phyloP scores from a whole-genome alignment of 305 asterid genomes.

The Striga hermonthica region DNA sequence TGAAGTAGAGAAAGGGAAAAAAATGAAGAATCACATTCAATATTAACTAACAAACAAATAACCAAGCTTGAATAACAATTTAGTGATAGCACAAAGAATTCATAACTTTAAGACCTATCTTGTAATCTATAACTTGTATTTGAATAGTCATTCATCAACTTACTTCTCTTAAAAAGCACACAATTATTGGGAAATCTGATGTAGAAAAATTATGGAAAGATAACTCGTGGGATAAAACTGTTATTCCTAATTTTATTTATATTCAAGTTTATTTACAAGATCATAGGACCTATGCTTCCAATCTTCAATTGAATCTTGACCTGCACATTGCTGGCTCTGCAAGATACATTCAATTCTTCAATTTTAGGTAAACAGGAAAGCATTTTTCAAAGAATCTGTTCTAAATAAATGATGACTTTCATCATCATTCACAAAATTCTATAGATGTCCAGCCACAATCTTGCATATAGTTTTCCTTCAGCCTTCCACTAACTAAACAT shows the following conservation, averaged over 20 bases:
- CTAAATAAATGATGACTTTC: no score
- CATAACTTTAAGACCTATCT: background rate
- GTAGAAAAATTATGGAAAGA: background rate
- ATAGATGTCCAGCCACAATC: no score
- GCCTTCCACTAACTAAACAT: background rate
- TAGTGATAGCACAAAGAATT: background rate
- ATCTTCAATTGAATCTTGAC: background rate
- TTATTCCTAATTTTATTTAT: background rate
- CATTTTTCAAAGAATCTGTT: no score
- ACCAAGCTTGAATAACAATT: constrained; percentile 3
- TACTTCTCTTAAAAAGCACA: background rate
- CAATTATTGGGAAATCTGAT: background rate
- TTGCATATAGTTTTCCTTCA: no score
- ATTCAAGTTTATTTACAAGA: background rate
- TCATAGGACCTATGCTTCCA: background rate
- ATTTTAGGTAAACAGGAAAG: no score
- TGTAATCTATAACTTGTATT: background rate
- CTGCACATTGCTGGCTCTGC: background rate
- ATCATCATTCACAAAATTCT: no score
- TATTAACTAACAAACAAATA: constrained; percentile 3
- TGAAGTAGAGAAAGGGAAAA: background rate
- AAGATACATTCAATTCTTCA: no score
- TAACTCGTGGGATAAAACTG: background rate
- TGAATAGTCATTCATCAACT: background rate
- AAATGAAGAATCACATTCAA: background rate